Evolutionary conservation across 345 rosid genomes (phyloP).

Genomic region (Acer saccharum): DNA sequence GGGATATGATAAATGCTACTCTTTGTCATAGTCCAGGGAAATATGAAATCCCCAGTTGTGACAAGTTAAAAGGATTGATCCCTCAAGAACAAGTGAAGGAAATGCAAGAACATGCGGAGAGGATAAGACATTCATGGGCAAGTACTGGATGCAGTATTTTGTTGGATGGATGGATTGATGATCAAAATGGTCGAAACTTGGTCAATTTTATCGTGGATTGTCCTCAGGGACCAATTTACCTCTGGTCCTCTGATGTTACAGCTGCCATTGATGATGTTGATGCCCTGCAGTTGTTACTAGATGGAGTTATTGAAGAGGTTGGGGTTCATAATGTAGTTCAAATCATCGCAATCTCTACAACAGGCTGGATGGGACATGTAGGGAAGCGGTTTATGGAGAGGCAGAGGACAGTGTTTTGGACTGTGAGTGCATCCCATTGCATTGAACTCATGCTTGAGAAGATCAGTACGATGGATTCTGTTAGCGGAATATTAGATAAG

Average conservation of each 20-base stretch:
- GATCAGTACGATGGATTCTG: slow-evolving; percentile 27
- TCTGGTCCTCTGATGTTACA: slow-evolving; percentile 48
- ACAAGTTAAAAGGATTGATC: slow-evolving; percentile 43
- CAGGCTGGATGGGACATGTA: slow-evolving; percentile 52
- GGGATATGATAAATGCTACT: slow-evolving; percentile 33
- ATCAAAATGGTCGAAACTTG: slow-evolving; percentile 44
- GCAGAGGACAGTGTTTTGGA: slow-evolving; percentile 52
- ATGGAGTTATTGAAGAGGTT: slow-evolving; percentile 43
- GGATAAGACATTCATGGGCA: slow-evolving; percentile 52
- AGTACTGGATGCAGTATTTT: slow-evolving; percentile 64
- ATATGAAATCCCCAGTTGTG: slow-evolving; percentile 29
- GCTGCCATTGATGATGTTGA: slow-evolving; percentile 14
- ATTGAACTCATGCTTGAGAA: slow-evolving; percentile 58
- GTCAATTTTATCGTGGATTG: slow-evolving; percentile 57
- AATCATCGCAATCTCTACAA: slow-evolving; percentile 45
- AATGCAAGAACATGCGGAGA: slow-evolving; percentile 38
- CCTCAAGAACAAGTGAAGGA: slow-evolving; percentile 40
- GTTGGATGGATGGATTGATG: slow-evolving; percentile 67
- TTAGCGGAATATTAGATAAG: slow-evolving; percentile 34
- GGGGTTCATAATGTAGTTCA: slow-evolving; percentile 61
- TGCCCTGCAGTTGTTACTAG: slow-evolving; percentile 40
- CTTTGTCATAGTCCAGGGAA: not conserved
- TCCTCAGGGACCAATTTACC: slow-evolving; percentile 55
- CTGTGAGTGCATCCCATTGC: slow-evolving; percentile 56
- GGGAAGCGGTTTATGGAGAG: slow-evolving; percentile 41